Evolutionary conservation across 257 asterid species (phyloP).

Genomic region (Jasminum sambac): DNA sequence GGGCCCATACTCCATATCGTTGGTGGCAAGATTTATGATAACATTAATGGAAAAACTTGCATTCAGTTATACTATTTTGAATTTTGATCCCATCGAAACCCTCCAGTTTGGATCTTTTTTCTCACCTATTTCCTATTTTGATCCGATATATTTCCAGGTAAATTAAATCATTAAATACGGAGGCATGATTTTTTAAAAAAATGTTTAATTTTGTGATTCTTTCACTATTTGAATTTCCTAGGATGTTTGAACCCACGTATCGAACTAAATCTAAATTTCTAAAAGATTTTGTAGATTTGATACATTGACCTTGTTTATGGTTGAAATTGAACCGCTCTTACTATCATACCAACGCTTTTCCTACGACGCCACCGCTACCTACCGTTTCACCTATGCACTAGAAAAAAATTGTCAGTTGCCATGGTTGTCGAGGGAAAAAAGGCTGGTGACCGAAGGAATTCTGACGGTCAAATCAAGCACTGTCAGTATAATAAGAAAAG

Average conservation of each 20-base stretch:
- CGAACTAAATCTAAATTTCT: not conserved
- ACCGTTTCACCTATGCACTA: too few relatives aligned
- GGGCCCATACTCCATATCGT: conserved; percentile 52
- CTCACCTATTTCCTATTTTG: not conserved
- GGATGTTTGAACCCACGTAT: not conserved
- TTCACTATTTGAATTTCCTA: not conserved
- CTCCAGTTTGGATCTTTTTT: not conserved
- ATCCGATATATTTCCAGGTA: not conserved
- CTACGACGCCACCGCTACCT: too few relatives aligned
- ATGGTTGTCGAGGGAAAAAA: too few relatives aligned
- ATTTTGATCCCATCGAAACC: not conserved
- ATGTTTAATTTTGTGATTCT: not conserved
- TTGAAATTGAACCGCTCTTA: too few relatives aligned
- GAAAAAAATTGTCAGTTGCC: too few relatives aligned
- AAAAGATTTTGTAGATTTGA: too few relatives aligned
- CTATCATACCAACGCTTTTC: too few relatives aligned
- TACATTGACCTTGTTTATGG: too few relatives aligned
- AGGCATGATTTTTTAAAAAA: not conserved
- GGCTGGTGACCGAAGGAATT: too few relatives aligned
- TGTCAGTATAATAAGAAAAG: too few relatives aligned
- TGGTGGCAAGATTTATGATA: conserved; percentile 64
- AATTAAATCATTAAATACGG: conserved; percentile 5
- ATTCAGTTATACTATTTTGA: conserved; percentile 73
- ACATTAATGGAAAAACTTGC: conserved; percentile 69
- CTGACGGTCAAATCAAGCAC: too few relatives aligned